Evolutionary conservation across 2,329 filamentous ascomycete species (phyloP), one percentile per base, ranked within the genome.

Genomic region (Hymenoscyphus infarciens): DNA sequence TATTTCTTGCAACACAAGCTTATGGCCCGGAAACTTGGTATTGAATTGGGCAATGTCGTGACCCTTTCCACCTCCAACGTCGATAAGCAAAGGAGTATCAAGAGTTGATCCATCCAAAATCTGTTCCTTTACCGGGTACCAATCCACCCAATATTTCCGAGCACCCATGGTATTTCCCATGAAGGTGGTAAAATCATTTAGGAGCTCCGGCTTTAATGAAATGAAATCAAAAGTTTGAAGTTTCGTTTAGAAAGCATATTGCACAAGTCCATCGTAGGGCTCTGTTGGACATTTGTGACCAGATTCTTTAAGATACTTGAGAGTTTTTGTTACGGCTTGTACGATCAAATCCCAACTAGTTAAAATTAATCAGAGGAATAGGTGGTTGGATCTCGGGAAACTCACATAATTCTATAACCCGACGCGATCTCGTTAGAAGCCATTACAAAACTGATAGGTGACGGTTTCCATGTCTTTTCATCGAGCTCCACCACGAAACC

Each of bases 1-100:
- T 1, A 67, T 59, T 16, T 72, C 70, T 27, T 71, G 62, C 1
- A 72, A 62, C 1, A 71, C 60, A 6, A 70, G 62, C 53, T 58
- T 49, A 1, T 58, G 16, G 19, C 60, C 52, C 2, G 60, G 59
- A 29, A 59, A 64, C 15, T 56, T 55, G 15, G 27, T 42, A 19
- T 57, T 38, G 53, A 69, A 66, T 5, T 60, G 38, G 22, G 56
- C 29, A 5, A 67, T 25, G 49, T 64, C 65, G 25, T 66, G 61
- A 8, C 64, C 65, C 15, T 56, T 45, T 7, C 61, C 60, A 25
- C 61, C 65, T 15, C 64, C 63, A 5, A 67, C 59, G 55, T 67
- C 65, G 25, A 67, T 57, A 22, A 67, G 31, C 2, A 64, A 25
- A 2, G 57, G 31, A 22, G 35, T 27, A 7, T 60, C 53, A 22